Evolutionary conservation across 164 flowering plant genomes (phyloP).

Genomic region (Stephania cephalantha): DNA sequence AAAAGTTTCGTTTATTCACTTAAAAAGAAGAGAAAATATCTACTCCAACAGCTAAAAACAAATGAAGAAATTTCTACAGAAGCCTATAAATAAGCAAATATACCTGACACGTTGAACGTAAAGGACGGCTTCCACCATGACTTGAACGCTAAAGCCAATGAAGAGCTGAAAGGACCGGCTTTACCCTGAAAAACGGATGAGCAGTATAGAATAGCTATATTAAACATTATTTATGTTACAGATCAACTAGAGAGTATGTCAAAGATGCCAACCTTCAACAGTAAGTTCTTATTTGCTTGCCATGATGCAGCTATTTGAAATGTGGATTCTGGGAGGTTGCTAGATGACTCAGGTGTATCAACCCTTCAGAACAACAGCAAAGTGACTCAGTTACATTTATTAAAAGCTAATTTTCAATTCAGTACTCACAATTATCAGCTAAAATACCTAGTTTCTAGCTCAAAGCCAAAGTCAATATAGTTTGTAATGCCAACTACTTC

Average conservation of each 20-base stretch:
- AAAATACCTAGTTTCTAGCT: constrained; percentile 71
- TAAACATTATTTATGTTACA: not conserved
- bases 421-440: not conserved
- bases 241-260: constrained; percentile 1
- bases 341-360: constrained; percentile 43
- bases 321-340: constrained; percentile 46
- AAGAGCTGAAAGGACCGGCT: constrained; percentile 71
- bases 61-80: not conserved
- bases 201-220: not conserved
- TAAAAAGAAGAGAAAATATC: not conserved
- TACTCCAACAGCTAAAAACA: not conserved
- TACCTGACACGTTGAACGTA: constrained; percentile 81
- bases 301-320: constrained; percentile 90
- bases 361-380: constrained; percentile 25
- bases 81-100: not conserved
- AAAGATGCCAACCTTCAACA: constrained; percentile 59
- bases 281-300: constrained; percentile 95
- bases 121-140: constrained; percentile 99
- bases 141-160: constrained; percentile 74
- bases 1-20: not conserved
- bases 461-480: constrained; percentile 92
- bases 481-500: constrained; percentile 89
- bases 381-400: constrained; percentile 8
- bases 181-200: constrained; percentile 55
- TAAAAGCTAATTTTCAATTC: not conserved